Base-by-base conservation (phyloP, 768 basidiomycete genomes). In the Phylloporus sp. region DNA sequence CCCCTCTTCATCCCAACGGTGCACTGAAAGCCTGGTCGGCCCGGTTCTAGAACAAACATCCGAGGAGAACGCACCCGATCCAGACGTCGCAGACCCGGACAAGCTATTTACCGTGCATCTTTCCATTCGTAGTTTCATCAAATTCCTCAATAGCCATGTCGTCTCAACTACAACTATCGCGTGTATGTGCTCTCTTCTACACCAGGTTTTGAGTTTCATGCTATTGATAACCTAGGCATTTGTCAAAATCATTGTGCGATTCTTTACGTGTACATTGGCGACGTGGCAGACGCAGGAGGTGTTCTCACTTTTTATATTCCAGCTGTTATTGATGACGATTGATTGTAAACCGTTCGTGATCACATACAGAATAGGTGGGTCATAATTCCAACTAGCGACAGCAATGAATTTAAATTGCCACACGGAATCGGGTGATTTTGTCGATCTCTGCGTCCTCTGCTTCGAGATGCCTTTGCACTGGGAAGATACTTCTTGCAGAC, bases 251-350 rank as follows among this genome's bases (percentile, higher is more conserved):
- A 92, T 56, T 93, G 90, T 63, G 76, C 89, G 52, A 93, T 94
- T 58, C 77, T 93, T 45, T 94, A 93, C 56, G 90, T 93, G 48
- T 94, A 93, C 62, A 86, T 93, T 39, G 91, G 91, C 10, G 85
- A 90, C 28, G 77, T 85, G 11, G 80, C 80, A 5, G 84, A 89
- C 50, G 81, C 86, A 0, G 88, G 91, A 40, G 91, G 90, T 3
- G 88, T 94, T 36, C 73, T 94, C 55, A 94, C 91, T 3, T 93
- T 88, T 64, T 94, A 92, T 62, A 84, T 94, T 46, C 91, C 91
- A 38, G 87, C 85, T 2, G 80, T 88, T 34, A 76, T 86, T 40
- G 81, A 85, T 38, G 86, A 84, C 49, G 70, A 61, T 27, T 68
- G 38, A 64, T 29, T 39, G 24, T n/a, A 11, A 8, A 42, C 20